These are phyloP conservation scores for Lithocarpus polystachyus DNA, from an alignment of 306 rosid genomes.

Conservation along the genomic window DNA sequence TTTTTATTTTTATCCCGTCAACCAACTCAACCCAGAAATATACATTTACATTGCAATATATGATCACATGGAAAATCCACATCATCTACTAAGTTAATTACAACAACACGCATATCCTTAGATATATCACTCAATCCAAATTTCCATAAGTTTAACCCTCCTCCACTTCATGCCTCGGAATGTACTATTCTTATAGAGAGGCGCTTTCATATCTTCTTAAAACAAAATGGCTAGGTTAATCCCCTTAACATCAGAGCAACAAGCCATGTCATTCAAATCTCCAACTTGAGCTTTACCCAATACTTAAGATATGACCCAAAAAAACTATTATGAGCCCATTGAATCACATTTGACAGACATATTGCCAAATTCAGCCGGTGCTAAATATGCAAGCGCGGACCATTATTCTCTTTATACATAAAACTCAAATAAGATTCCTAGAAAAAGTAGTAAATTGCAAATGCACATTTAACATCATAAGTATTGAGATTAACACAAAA, in stretches of 20 bases:
- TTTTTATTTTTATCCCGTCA: too few relatives aligned
- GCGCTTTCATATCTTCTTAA: too few relatives aligned
- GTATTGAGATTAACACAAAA: neutral
- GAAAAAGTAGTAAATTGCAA: neutral
- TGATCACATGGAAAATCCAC: neutral
- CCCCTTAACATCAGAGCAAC: neutral
- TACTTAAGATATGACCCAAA: neutral
- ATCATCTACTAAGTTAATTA: neutral
- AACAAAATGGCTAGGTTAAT: too few relatives aligned
- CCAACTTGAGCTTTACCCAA: neutral
- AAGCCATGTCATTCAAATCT: neutral
- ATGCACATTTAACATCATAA: neutral
- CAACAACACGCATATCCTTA: neutral
- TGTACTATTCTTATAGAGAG: too few relatives aligned
- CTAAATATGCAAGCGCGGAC: neutral
- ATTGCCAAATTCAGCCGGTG: neutral
- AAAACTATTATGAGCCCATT: neutral
- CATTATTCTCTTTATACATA: neutral
- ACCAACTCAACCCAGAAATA: too few relatives aligned
- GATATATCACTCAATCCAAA: neutral
- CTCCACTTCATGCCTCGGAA: too few relatives aligned
- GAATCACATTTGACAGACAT: neutral
- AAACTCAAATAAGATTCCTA: neutral
- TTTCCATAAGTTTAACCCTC: neutral
- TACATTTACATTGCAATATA: neutral